A percentile compares a stretch with the other conserved stretches of the same genome.
phyloP scores from a whole-genome alignment of 1,284 basidiomycete species.

The Trichosporon sp. region DNA sequence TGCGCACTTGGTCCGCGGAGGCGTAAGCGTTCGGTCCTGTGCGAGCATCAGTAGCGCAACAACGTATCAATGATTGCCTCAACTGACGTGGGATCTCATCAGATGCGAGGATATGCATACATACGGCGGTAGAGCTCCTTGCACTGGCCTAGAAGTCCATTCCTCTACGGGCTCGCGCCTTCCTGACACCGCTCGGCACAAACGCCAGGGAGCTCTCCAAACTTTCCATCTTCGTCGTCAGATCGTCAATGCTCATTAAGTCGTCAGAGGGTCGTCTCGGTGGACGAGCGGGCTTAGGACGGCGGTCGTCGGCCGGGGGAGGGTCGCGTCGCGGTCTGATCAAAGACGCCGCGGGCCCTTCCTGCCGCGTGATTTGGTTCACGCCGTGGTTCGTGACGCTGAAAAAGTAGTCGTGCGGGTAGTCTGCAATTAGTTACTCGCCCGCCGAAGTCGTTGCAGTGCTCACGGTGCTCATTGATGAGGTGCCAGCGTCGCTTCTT shows the following conservation, averaged over 20 bases:
- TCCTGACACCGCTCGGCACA: constrained; percentile 23
- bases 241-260: constrained; percentile 29
- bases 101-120: neutral
- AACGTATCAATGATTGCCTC: no score
- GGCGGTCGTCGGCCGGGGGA: neutral
- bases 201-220: constrained; percentile 35
- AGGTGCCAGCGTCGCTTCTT: constrained; percentile 75
- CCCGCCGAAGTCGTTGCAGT: neutral
- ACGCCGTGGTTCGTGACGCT: constrained; percentile 78
- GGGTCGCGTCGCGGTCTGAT: constrained; percentile 31
- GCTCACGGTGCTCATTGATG: constrained; percentile 64
- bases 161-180: neutral
- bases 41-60: no score
- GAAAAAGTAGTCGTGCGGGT: constrained; percentile 82
- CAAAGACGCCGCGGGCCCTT: constrained; percentile 36
- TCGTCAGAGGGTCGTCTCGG: constrained; percentile 18
- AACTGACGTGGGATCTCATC: no score
- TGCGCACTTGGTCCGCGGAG: no score
- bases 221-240: constrained; percentile 22
- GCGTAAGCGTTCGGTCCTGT: no score
- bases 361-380: constrained; percentile 36
- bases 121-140: neutral
- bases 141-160: neutral
- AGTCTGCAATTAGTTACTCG: constrained; percentile 45
- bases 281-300: neutral